Conservation (phyloP, 208 protist genomes). For the Trypanosoma lewisi region DNA sequence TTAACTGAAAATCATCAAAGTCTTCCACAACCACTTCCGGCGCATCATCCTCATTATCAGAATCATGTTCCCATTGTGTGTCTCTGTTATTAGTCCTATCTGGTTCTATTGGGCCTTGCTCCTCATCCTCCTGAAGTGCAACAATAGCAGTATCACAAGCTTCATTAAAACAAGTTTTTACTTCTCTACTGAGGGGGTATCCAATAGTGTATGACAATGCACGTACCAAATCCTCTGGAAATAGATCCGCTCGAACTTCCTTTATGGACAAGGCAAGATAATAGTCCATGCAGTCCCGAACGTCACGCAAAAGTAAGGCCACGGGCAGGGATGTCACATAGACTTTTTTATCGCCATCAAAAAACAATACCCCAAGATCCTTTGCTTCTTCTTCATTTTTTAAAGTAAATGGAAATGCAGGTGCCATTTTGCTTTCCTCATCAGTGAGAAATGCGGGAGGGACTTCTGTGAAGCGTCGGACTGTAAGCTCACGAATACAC, state of each 20-base stretch:
- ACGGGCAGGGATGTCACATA: constrained; percentile 56
- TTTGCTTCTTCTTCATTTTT: constrained; percentile 38
- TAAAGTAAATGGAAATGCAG: constrained; percentile 37
- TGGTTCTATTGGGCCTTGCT: constrained; percentile 17
- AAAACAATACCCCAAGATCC: constrained; percentile 60
- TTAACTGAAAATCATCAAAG: constrained; percentile 36
- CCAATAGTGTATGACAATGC: constrained; percentile 60
- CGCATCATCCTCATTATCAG: constrained; percentile 12
- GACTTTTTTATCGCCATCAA: constrained; percentile 84
- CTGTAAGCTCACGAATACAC: constrained; percentile 70
- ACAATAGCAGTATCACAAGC: constrained; percentile 12
- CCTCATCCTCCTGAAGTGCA: constrained; percentile 14
- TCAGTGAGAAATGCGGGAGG: constrained; percentile 53
- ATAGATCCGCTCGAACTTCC: constrained; percentile 63
- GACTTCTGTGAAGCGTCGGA: constrained; percentile 51
- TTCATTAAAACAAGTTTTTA: constrained; percentile 3
- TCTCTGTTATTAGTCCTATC: neutral
- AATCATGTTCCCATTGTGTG: constrained; percentile 6
- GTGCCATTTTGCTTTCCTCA: constrained; percentile 55
- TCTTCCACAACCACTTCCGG: constrained; percentile 31
- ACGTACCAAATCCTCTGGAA: constrained; percentile 56
- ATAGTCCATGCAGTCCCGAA: constrained; percentile 83
- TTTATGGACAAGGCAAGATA: constrained; percentile 82
- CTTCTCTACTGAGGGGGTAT: constrained; percentile 35
- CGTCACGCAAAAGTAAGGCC: constrained; percentile 49